Evolutionary conservation across 768 basidiomycete genomes (phyloP), one percentile per base, ranked within the genome.

Genomic region (Leccinum truebloodii): DNA sequence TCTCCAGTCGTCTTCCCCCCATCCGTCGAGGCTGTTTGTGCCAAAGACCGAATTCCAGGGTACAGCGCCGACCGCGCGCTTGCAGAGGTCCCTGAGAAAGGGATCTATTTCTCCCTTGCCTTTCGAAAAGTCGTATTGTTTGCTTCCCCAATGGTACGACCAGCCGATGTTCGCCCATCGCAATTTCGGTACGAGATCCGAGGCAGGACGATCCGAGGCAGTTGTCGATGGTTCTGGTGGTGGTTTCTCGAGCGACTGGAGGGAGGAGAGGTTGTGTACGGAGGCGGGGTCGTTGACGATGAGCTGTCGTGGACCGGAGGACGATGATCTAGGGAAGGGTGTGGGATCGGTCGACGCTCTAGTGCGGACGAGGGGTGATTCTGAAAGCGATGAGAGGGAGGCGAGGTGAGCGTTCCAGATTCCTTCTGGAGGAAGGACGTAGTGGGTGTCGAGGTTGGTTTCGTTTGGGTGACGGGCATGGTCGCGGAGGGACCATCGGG

Each of bases 91-190:
- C 12, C 80, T 76, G 35, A 96, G 70, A 7, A 78, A 76, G 2
- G 75, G 65, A 52, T 88, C 84, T 50, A 98, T 85, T 0, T 79
- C 78, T 0, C 84, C 87, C 59, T 83, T 85, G 3, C 85, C 84
- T 55, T 81, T 86, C 1, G 85, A 82, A 65, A 97, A 95, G 69
- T 97, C 93, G 70, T 99, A 99, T 60, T 91, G 88, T 69, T 98
- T 99, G 30, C 86, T 91, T 3, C 92, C 91, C 96, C 96, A 98
- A 77, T 98, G 94, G 74, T 99, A 99, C 55, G 84, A 92, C 86
- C 91, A 92, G 10, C 96, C 96, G 53, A 99, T 89, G 67, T 96
- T 98, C 2, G 94, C 90, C 96, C 96, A 99, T 52, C 96, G 83
- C 52, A 99, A 72, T 71, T 92, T 95, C 6, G 78, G 79, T 16